Conservation (phyloP, 345 rosid species). For the Salix caprea region DNA sequence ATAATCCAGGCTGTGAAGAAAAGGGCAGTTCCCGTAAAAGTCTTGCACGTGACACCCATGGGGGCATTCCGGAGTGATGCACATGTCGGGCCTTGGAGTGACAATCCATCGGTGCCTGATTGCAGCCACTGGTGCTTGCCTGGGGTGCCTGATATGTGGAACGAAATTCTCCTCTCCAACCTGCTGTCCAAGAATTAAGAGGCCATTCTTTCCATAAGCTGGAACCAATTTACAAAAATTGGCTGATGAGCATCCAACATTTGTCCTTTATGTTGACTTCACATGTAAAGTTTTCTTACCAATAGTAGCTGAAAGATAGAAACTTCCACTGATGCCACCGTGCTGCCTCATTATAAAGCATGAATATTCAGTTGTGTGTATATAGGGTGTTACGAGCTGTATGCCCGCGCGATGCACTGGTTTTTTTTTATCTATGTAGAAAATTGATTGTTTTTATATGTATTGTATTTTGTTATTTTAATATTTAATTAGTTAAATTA, state of each 20-base stretch:
- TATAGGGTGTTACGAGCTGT: too few relatives aligned
- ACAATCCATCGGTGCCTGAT: constrained; percentile 58
- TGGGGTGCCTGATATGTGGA: constrained; percentile 73
- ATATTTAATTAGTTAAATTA: too few relatives aligned
- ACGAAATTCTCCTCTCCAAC: constrained; percentile 46
- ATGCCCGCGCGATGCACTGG: too few relatives aligned
- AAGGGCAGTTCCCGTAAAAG: constrained; percentile 38
- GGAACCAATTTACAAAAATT: not conserved
- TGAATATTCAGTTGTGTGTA: too few relatives aligned
- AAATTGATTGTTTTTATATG: too few relatives aligned
- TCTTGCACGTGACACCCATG: constrained; percentile 62
- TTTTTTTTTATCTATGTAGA: too few relatives aligned
- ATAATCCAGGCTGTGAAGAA: constrained; percentile 38
- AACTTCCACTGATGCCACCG: not conserved
- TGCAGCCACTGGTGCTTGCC: constrained; percentile 80
- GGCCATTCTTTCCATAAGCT: not conserved
- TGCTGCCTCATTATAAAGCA: not conserved
- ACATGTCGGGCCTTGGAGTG: constrained; percentile 64
- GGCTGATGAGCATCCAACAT: too few relatives aligned
- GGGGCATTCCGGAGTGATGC: constrained; percentile 63
- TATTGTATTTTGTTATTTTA: too few relatives aligned
- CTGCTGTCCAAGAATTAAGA: constrained; percentile 22
- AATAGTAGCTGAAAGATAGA: not conserved
- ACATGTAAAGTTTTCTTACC: not conserved
- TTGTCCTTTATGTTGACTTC: not conserved